These are phyloP conservation scores for Dactylis glomerata DNA, from an alignment of 176 grass and related monocot genomes.

Conservation along the genomic window DNA sequence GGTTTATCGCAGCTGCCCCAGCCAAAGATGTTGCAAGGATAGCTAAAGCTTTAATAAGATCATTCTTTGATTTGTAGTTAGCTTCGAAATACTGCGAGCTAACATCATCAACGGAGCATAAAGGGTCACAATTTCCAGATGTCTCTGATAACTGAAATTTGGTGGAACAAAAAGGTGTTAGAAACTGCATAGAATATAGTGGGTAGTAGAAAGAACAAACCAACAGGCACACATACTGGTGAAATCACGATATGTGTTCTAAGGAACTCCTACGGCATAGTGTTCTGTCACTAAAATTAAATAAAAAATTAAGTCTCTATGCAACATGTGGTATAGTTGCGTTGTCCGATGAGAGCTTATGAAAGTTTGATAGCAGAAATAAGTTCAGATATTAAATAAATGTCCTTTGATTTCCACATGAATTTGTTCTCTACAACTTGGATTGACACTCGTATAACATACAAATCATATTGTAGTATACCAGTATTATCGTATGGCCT, in stretches of 20 bases:
- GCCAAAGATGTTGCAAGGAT: conserved; percentile 63
- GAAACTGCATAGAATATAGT: not conserved
- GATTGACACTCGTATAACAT: not conserved
- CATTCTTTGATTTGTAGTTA: conserved; percentile 84
- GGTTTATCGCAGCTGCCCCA: conserved; percentile 85
- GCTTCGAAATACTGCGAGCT: conserved; percentile 79
- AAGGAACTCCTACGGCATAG: not conserved
- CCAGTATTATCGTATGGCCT: not conserved
- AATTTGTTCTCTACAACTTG: not conserved
- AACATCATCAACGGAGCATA: conserved; percentile 88
- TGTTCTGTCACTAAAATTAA: not conserved
- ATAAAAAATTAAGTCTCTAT: not conserved
- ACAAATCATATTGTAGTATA: not conserved
- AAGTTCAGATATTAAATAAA: not conserved
- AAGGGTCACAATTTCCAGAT: conserved; percentile 76
- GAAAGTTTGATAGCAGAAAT: not conserved
- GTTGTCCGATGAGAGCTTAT: conserved; percentile 4
- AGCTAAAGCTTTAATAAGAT: conserved; percentile 78
- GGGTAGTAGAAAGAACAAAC: not conserved
- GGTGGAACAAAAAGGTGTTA: not conserved
- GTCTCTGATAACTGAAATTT: conserved; percentile 56
- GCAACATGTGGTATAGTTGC: not conserved
- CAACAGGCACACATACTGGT: not conserved
- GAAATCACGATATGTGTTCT: not conserved
- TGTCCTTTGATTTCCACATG: not conserved